Base-by-base conservation (phyloP, 768 basidiomycete genomes). In the Boletus insuetus region DNA sequence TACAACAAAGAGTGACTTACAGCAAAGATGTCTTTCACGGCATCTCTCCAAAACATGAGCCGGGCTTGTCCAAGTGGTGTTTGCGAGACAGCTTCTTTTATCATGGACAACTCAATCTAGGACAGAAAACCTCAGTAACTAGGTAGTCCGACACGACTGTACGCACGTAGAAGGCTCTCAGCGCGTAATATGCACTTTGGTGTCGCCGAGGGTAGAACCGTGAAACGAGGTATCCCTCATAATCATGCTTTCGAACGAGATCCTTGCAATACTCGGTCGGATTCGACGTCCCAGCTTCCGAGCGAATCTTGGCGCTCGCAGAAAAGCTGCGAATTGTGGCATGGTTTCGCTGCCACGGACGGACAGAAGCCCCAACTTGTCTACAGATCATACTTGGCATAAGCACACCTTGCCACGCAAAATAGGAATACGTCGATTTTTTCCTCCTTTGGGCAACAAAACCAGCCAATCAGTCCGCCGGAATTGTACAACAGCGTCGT, bases 31-130 rank as follows among this genome's bases (percentile, higher is more conserved):
- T 73, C 79, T 63, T 85, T 88, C 26, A 93, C 64, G 13, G 88
- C 84, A 65, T 94, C 90, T 62, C 83, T 81, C 91, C 91, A 94
- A 68, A 93, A 94, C 67, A 92, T 86, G 76, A 91, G 81, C 59
- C 89, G 79, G 80, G 92, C 89, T 67, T 84, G 82, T n/a, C 90
- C 91, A 53, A 94, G 83, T 38, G 80, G 76, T 35, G 81, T 67
- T 55, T 86, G 87, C 17, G 89, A 89, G 14, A 90, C 87, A 38
- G 79, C 75, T 57, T 94, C 92, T 69, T 86, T 88, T 17, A 91
- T 73, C 66, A 76, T 87, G 11, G 91, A 86, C 51, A 93, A 71
- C 67, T 94, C 91, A 51, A 89, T 81, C 87, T 91, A 41, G 14
- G 17, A 48, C 45, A n/a, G 24, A 6, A 31, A 45, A 39, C 32